Conservation (phyloP, 805 yeast genomes). For the Saturnispora halmiae region DNA sequence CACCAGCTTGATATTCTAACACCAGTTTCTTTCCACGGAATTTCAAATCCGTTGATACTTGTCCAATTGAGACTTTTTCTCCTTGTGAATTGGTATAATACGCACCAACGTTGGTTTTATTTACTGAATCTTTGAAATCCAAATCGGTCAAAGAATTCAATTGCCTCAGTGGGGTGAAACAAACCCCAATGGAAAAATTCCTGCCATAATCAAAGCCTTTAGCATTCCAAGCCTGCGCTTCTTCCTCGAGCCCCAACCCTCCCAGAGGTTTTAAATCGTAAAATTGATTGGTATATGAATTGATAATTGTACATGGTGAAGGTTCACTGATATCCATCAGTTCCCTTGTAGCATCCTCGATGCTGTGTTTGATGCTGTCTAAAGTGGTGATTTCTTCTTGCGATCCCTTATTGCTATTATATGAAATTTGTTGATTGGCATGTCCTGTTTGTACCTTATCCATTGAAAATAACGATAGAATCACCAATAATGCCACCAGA, state of each 20-base stretch:
- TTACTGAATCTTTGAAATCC: slow-evolving; percentile 29
- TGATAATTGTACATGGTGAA: slow-evolving; percentile 36
- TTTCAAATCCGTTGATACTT: slow-evolving; percentile 48
- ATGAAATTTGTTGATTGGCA: background rate
- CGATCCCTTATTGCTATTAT: background rate
- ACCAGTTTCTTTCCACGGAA: slow-evolving; percentile 66
- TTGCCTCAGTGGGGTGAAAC: slow-evolving; percentile 44
- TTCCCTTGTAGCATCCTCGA: slow-evolving; percentile 4
- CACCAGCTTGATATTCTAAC: slow-evolving; percentile 63
- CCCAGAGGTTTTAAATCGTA: slow-evolving; percentile 37
- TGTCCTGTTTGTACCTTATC: no score
- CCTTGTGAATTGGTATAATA: slow-evolving; percentile 41
- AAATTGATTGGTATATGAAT: slow-evolving; percentile 37
- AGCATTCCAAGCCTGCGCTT: slow-evolving; percentile 50
- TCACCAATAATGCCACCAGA: background rate
- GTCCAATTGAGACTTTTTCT: slow-evolving; percentile 47
- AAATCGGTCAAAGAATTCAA: slow-evolving; percentile 17
- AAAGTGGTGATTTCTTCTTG: no score
- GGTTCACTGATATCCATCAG: slow-evolving; percentile 3
- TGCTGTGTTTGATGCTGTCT: slow-evolving; percentile 3
- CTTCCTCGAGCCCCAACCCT: slow-evolving; percentile 23
- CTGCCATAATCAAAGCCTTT: slow-evolving; percentile 59
- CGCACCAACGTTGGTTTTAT: slow-evolving; percentile 45
- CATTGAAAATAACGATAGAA: no score
- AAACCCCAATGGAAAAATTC: slow-evolving; percentile 69